Percentiles rank a stretch among this genome's conserved stretches.
Evolutionary conservation across 2,329 filamentous ascomycete species (phyloP).

Genomic region (Diatrype stigma): DNA sequence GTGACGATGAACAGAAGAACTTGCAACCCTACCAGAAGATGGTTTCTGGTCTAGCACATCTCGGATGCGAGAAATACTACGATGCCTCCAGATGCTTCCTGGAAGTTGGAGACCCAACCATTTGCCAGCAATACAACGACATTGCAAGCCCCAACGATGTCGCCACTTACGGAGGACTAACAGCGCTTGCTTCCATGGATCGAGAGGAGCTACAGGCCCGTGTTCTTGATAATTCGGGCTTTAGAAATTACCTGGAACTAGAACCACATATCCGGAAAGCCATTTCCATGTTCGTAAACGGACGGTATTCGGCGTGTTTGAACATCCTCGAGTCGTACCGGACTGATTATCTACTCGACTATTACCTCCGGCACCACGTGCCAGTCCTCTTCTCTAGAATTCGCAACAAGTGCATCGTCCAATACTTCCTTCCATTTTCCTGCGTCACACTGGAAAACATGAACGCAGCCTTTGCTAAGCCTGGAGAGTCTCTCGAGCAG

Average conservation of each 20-base stretch:
- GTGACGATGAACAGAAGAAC: conserved; percentile 42
- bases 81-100: conserved; percentile 73
- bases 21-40: conserved; percentile 50
- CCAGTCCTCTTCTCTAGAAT: conserved; percentile 67
- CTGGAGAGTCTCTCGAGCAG: conserved; percentile 59
- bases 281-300: conserved; percentile 82
- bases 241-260: conserved; percentile 84
- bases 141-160: conserved; percentile 82
- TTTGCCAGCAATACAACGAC: conserved; percentile 59
- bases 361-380: conserved; percentile 77
- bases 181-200: conserved; percentile 86
- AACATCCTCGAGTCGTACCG: conserved; percentile 77
- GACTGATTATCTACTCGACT: conserved; percentile 83
- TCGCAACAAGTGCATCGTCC: conserved; percentile 85
- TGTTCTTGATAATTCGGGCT: conserved; percentile 76
- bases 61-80: conserved; percentile 42
- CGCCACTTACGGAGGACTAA: conserved; percentile 85
- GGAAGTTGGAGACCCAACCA: conserved; percentile 47
- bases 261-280: conserved; percentile 93
- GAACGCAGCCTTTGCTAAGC: conserved; percentile 67
- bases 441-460: conserved; percentile 78
- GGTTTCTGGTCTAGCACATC: conserved; percentile 45
- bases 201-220: conserved; percentile 67
- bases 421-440: conserved; percentile 89
- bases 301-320: conserved; percentile 82